Percentiles rank a stretch among this genome's conserved stretches.
phyloP scores from a whole-genome alignment of 768 basidiomycete species.

The Pisolithus tinctorius region DNA sequence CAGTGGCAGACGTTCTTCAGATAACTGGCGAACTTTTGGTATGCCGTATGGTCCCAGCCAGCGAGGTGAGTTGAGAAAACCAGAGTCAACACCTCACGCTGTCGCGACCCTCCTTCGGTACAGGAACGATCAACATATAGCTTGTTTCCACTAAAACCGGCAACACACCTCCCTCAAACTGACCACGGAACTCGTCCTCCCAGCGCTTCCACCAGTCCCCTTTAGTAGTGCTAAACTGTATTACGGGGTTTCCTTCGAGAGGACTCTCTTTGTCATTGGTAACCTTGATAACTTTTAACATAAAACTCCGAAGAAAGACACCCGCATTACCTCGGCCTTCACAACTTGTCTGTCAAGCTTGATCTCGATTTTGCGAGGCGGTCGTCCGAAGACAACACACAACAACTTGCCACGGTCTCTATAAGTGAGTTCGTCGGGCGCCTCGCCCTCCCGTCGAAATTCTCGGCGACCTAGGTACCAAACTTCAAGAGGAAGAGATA shows the following conservation, averaged over 20 bases:
- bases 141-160: background rate
- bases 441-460: conserved; percentile 9
- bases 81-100: conserved; percentile 8
- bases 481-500: conserved; percentile 17
- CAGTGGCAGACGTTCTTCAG: conserved; percentile 4
- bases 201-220: conserved; percentile 3
- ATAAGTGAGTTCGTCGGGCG: conserved; percentile 13
- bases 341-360: conserved; percentile 10
- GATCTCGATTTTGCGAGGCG: conserved; percentile 11
- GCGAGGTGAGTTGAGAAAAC: conserved; percentile 15
- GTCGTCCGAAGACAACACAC: conserved; percentile 5
- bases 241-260: conserved; percentile 14
- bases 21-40: conserved; percentile 15
- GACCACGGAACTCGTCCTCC: conserved; percentile 8
- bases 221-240: conserved; percentile 12
- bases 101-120: conserved; percentile 13
- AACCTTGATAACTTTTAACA: conserved; percentile 10
- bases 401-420: conserved; percentile 3
- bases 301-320: background rate
- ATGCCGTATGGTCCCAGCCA: conserved; percentile 13
- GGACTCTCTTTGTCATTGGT: conserved; percentile 10
- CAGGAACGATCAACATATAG: background rate
- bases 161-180: conserved; percentile 22
- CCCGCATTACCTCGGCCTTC: conserved; percentile 9
- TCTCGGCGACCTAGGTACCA: conserved; percentile 21